Evolutionary conservation across 306 rosid genomes (phyloP).

Genomic region (Macrotyloma uniflorum): DNA sequence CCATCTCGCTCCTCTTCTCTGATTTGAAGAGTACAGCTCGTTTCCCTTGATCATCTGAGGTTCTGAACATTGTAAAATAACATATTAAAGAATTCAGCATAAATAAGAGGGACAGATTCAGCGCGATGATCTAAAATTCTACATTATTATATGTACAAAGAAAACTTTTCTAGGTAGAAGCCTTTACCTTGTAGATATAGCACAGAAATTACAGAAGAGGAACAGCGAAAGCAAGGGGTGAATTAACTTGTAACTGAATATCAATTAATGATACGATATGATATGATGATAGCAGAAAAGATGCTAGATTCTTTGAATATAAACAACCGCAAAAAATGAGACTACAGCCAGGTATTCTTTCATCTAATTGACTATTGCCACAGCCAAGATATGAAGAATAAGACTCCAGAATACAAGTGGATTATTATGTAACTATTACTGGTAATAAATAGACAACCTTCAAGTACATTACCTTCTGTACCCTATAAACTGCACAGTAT

Average conservation of each 20-base stretch:
- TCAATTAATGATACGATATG: not conserved
- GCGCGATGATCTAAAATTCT: not conserved
- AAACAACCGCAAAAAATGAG: not conserved
- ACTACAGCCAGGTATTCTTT: not conserved
- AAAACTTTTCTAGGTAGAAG: not conserved
- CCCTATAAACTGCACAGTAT: not conserved
- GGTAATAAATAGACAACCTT: not conserved
- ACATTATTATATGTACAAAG: not conserved
- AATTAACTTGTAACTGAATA: not conserved
- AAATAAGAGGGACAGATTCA: conserved; percentile 23
- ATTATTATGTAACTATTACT: not conserved
- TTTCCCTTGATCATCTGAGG: conserved; percentile 68
- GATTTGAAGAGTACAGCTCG: conserved; percentile 71
- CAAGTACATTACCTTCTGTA: not conserved
- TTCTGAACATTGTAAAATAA: conserved; percentile 49
- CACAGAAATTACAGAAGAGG: not conserved
- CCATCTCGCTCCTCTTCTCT: conserved; percentile 85
- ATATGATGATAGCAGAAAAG: not conserved
- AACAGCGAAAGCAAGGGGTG: not conserved
- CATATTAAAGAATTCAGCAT: conserved; percentile 24
- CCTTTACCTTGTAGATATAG: not conserved
- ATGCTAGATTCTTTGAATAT: not conserved
- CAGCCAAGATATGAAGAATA: not conserved
- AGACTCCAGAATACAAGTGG: not conserved
- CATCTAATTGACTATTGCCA: not conserved